Evolutionary conservation across 805 yeast genomes (phyloP).

Genomic region (Candida tammaniensis): DNA sequence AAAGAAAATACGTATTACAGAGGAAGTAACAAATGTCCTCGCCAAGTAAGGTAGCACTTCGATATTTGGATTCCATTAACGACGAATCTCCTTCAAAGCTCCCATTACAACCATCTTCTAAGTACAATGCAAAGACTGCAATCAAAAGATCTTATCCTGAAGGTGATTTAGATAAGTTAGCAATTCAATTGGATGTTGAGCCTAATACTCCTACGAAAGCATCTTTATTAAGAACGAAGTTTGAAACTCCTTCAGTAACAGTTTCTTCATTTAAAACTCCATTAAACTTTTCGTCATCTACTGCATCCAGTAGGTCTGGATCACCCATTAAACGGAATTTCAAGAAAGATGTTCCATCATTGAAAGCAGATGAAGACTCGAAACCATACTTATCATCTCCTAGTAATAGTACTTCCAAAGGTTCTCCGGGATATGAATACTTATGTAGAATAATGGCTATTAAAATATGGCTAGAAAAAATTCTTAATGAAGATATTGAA

Average conservation of each 20-base stretch:
- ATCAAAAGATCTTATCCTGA: slow-evolving; percentile 15
- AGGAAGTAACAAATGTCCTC: too few relatives aligned
- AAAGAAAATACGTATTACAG: too few relatives aligned
- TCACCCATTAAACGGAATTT: slow-evolving; percentile 17
- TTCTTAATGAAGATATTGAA: slow-evolving; percentile 57
- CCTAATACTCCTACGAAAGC: slow-evolving; percentile 22
- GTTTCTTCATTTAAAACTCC: slow-evolving; percentile 40
- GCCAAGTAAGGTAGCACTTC: slow-evolving; percentile 28
- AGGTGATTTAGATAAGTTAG: slow-evolving; percentile 38
- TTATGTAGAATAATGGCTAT: slow-evolving; percentile 79
- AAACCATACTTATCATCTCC: slow-evolving; percentile 27
- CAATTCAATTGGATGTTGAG: slow-evolving; percentile 32
- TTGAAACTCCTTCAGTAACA: slow-evolving; percentile 42
- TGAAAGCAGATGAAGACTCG: slow-evolving; percentile 8
- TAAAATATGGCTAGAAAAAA: slow-evolving; percentile 72
- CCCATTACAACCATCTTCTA: slow-evolving; percentile 31
- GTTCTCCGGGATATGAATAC: slow-evolving; percentile 60
- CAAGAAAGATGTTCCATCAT: slow-evolving; percentile 13
- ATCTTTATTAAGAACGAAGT: slow-evolving; percentile 28
- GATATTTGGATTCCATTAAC: slow-evolving; percentile 34
- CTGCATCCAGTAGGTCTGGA: slow-evolving; percentile 18
- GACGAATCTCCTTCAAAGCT: slow-evolving; percentile 23
- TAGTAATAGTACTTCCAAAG: slow-evolving; percentile 24
- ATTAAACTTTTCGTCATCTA: slow-evolving; percentile 12
- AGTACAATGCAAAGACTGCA: slow-evolving; percentile 20